Base-by-base conservation (phyloP, 2,329 filamentous ascomycete genomes). In the Dactylellina parvicollis region DNA sequence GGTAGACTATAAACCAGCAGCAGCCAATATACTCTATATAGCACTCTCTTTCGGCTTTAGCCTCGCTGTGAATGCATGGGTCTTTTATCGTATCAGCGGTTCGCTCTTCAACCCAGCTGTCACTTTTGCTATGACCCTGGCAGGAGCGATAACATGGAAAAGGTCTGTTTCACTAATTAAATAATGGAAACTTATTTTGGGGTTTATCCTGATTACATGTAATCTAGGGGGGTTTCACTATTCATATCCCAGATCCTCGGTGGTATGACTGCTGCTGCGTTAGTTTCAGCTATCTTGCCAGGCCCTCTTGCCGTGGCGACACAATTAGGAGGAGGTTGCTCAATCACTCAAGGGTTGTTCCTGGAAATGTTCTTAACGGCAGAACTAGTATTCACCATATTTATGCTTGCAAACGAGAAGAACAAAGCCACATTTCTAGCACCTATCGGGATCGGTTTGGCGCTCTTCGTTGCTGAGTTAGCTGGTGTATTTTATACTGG, bases 381-480 rank as follows among this genome's bases (percentile, higher is more conserved):
- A 0, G 84, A 89, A 77, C 82, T 90, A 4, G 84, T 89, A 4
- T 82, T 90, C 59, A 85, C 87, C 1, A 86, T 90, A 18, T 86
- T 88, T n/a, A 36, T 55, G 50, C n/a, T 38, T 8, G 50, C 30
- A 26, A 55, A 55, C 30, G 30, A 55, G 30, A 55, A 55, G 36
- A 55, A 16, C 10, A 38, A 55, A 44, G 86, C 87, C 1, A 92
- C 89, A 0, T 90, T 85, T 78, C 80, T 91, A 0, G 90, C 89
- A 0, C 90, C 90, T 0, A 81, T 92, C 2, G 89, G 88, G 10
- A 91, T 92, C 75, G 90, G 90, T 0, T 80, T 92, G 1, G 83
- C 89, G 0, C 84, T 92, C 59, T 92, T 92, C 79, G 84, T 91
- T 40, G 81, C 82, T 4, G 66, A 77, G 78, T 60, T 81, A 81